Evolutionary conservation across 2,329 filamentous ascomycete species (phyloP).

Genomic region (Gaeumannomyces sp.): DNA sequence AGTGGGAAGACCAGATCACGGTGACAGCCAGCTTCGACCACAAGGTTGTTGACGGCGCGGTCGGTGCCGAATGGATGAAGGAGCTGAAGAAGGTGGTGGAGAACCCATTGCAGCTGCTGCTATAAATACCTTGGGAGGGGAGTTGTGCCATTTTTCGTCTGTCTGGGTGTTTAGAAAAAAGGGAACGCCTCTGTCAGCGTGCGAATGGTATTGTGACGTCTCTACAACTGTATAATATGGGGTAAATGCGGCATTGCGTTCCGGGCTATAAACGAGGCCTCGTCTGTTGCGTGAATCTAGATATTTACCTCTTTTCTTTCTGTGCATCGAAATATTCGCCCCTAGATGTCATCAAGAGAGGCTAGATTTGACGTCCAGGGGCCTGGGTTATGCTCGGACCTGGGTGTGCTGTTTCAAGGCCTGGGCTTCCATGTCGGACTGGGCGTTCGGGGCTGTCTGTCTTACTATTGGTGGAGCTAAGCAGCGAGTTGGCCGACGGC

Average conservation of each 20-base stretch:
- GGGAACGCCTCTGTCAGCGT: conserved; percentile 1
- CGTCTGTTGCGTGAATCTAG: neutral
- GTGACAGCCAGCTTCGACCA: conserved; percentile 97
- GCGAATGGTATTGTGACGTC: conserved; percentile 1
- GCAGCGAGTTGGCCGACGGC: too few species aligned
- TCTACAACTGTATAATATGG: conserved; percentile 10
- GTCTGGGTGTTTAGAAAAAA: neutral
- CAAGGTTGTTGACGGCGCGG: conserved; percentile 95
- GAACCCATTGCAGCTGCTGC: conserved; percentile 90
- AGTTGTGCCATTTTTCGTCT: neutral
- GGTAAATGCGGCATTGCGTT: conserved; percentile 3
- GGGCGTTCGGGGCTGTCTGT: neutral
- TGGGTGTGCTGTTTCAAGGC: too few species aligned
- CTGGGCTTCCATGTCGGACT: too few species aligned
- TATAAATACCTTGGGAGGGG: conserved; percentile 41
- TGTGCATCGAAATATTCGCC: neutral
- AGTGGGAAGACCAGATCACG: conserved; percentile 96
- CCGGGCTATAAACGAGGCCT: neutral
- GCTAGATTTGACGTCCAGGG: too few species aligned
- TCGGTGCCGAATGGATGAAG: conserved; percentile 93
- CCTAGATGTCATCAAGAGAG: too few species aligned
- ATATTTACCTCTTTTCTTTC: neutral
- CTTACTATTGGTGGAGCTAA: neutral
- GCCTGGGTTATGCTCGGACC: too few species aligned
- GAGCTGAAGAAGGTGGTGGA: conserved; percentile 97